Conservation (phyloP, 768 basidiomycete species). For the Glaciozyma martinii region DNA sequence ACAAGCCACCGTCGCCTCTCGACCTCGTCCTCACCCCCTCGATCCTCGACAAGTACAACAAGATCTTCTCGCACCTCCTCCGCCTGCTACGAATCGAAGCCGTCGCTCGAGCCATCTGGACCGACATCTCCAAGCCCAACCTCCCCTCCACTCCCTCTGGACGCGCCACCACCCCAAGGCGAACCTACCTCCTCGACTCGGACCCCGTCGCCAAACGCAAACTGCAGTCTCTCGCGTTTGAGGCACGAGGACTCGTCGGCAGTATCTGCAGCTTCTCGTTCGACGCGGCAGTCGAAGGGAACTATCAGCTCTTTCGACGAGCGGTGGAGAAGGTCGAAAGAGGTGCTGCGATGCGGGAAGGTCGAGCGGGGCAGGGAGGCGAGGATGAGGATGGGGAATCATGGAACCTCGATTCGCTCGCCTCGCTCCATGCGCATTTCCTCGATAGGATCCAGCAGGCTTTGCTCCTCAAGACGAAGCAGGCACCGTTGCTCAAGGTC, state of each 20-base stretch:
- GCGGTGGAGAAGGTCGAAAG: not conserved
- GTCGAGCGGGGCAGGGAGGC: not conserved
- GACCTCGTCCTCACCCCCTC: slow-evolving; percentile 4
- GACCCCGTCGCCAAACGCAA: not conserved
- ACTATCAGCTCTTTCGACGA: not conserved
- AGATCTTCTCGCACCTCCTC: not conserved
- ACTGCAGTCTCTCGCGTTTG: not conserved
- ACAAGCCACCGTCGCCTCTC: not conserved
- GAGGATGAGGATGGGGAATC: not conserved
- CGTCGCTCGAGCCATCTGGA: slow-evolving; percentile 1
- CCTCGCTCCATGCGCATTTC: slow-evolving; percentile 1
- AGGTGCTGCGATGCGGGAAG: not conserved
- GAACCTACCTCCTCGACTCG: not conserved
- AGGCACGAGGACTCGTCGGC: not conserved
- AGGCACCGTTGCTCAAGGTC: not conserved
- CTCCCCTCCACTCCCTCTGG: not conserved
- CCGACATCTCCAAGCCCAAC: not conserved
- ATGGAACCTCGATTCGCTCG: slow-evolving; percentile 7
- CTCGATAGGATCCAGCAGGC: not conserved
- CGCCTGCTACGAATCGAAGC: slow-evolving; percentile 2
- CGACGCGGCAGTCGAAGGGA: not conserved
- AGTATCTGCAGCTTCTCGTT: not conserved
- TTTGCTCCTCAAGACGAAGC: not conserved
- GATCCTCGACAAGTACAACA: slow-evolving; percentile 4
- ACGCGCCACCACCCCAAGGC: not conserved